Evolutionary conservation across 805 yeast genomes (phyloP).

Genomic region (Starmera dryadoides): DNA sequence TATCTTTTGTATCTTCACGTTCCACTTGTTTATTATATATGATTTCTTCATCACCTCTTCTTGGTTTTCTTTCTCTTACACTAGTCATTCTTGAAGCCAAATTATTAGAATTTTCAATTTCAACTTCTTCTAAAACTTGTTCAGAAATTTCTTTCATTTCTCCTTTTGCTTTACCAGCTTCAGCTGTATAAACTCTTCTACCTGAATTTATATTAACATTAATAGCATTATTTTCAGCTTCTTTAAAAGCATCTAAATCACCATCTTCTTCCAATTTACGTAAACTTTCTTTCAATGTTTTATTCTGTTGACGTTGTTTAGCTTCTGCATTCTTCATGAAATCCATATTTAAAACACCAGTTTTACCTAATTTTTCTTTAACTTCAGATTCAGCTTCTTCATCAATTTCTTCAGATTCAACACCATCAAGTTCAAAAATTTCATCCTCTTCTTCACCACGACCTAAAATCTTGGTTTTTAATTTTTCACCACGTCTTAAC

Average conservation of each 20-base stretch:
- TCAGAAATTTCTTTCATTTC: slow-evolving; percentile 29
- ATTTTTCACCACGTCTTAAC: slow-evolving; percentile 78
- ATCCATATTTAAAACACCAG: slow-evolving; percentile 91
- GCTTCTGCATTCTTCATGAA: slow-evolving; percentile 90
- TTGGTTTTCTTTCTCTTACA: slow-evolving; percentile 21
- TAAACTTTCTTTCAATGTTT: slow-evolving; percentile 42
- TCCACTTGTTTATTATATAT: slow-evolving; percentile 1
- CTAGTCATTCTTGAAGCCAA: slow-evolving; percentile 25
- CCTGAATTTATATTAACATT: slow-evolving; percentile 60
- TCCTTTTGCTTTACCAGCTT: slow-evolving; percentile 19
- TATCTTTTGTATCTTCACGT: slow-evolving; percentile 5
- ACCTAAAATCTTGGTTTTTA: slow-evolving; percentile 61
- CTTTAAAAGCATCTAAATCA: slow-evolving; percentile 32
- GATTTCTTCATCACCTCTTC: slow-evolving; percentile 4
- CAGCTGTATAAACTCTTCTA: slow-evolving; percentile 73
- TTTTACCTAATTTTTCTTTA: slow-evolving; percentile 54
- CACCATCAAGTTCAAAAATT: slow-evolving; percentile 28
- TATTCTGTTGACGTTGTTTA: slow-evolving; percentile 52
- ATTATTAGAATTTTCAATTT: slow-evolving; percentile 41
- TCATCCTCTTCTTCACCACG: slow-evolving; percentile 39
- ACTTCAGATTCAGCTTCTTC: slow-evolving; percentile 29
- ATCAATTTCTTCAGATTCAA: slow-evolving; percentile 38
- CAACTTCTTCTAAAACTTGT: slow-evolving; percentile 34
- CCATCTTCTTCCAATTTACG: slow-evolving; percentile 41
- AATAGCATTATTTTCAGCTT: slow-evolving; percentile 32